Evolutionary conservation across 2,329 filamentous ascomycete species (phyloP).

Genomic region (Colletotrichum sp.): DNA sequence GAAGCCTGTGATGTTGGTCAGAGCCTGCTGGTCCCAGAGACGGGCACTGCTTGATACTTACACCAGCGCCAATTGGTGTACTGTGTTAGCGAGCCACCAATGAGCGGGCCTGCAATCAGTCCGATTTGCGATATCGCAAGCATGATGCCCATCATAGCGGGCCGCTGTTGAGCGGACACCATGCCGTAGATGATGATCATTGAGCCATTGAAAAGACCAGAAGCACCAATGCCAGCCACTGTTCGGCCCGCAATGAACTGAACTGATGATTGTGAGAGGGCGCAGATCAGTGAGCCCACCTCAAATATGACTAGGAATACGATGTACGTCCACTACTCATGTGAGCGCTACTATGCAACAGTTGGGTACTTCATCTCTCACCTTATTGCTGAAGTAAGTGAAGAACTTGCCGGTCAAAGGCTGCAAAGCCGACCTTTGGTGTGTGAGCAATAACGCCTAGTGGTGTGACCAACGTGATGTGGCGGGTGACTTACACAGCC

Average conservation of each 20-base stretch:
- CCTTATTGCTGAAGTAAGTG: slow-evolving; percentile 41
- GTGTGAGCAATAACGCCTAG: not conserved
- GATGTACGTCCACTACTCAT: slow-evolving; percentile 31
- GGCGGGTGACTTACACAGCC: slow-evolving; percentile 46
- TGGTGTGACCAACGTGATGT: not conserved
- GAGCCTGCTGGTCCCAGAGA: not conserved
- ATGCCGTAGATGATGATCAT: slow-evolving; percentile 36
- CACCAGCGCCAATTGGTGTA: slow-evolving; percentile 40
- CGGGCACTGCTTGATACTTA: slow-evolving; percentile 21
- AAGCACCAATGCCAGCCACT: slow-evolving; percentile 49
- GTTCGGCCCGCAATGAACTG: slow-evolving; percentile 56
- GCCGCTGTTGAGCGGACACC: slow-evolving; percentile 29
- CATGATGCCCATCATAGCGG: slow-evolving; percentile 35
- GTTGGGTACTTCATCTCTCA: not conserved
- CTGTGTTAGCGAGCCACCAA: slow-evolving; percentile 30
- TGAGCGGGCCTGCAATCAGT: slow-evolving; percentile 46
- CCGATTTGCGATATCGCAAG: slow-evolving; percentile 43
- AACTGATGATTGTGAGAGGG: slow-evolving; percentile 42
- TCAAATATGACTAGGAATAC: slow-evolving; percentile 34
- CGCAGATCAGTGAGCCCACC: slow-evolving; percentile 53
- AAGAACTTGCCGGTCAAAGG: slow-evolving; percentile 59
- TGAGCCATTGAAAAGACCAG: slow-evolving; percentile 45
- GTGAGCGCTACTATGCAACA: not conserved
- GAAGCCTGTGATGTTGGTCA: slow-evolving; percentile 33
- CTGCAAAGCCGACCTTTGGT: slow-evolving; percentile 49